phyloP scores from a whole-genome alignment of 2,329 filamentous ascomycete genomes.

The Sarocladium kiliense region DNA sequence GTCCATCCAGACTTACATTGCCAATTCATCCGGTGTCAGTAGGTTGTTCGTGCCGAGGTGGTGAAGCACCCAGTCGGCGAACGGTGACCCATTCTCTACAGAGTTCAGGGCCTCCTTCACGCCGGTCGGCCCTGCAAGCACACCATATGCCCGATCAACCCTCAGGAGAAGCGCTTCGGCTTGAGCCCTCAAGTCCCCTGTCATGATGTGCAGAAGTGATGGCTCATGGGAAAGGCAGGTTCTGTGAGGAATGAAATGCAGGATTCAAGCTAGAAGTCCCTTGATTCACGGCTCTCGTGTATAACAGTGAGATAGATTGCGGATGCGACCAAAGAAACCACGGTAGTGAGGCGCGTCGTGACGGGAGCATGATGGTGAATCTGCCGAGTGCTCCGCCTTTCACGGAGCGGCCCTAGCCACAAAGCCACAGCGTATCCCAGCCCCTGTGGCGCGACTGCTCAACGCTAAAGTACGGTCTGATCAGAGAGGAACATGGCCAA shows the following conservation, averaged over 20 bases:
- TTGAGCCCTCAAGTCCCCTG: slow-evolving; percentile 19
- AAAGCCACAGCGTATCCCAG: not conserved
- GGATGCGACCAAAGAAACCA: no score
- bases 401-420: not conserved
- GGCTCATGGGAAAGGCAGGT: no score
- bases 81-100: slow-evolving; percentile 25
- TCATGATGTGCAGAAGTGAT: slow-evolving; percentile 17
- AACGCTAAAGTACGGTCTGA: no score
- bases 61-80: slow-evolving; percentile 43
- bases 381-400: no score
- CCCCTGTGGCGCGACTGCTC: not conserved
- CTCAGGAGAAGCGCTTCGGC: slow-evolving; percentile 28
- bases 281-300: no score
- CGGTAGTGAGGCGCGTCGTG: no score
- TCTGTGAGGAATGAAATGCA: no score
- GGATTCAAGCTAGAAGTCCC: no score
- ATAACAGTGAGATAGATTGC: no score
- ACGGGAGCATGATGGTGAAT: no score
- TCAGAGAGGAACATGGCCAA: no score
- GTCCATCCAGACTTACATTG: slow-evolving; percentile 37
- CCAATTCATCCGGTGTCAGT: slow-evolving; percentile 48
- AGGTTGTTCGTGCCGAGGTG: slow-evolving; percentile 47
- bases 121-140: slow-evolving; percentile 20
- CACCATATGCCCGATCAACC: slow-evolving; percentile 23
- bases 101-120: slow-evolving; percentile 32